Evolutionary conservation across 2,329 filamentous ascomycete species (phyloP).

Genomic region (Hymenoscyphus scutula): DNA sequence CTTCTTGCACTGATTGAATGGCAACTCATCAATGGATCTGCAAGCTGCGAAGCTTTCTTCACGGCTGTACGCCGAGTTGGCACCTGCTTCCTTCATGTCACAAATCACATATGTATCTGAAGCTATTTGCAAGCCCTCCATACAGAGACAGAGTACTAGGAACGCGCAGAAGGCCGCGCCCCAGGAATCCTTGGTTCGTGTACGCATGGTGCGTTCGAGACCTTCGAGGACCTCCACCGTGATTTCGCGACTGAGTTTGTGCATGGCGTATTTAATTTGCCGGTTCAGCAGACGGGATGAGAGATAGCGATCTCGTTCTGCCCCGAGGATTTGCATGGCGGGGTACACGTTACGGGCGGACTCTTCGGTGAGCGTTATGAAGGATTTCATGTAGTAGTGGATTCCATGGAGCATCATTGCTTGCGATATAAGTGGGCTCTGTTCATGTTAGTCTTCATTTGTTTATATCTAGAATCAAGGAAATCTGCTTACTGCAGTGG

Average conservation of each 20-base stretch:
- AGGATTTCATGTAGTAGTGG: conserved; percentile 29
- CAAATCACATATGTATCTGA: conserved; percentile 26
- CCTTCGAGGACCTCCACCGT: conserved; percentile 23
- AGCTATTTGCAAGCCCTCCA: conserved; percentile 27
- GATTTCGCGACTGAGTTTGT: conserved; percentile 24
- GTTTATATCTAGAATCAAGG: not conserved
- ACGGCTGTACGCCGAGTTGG: conserved; percentile 14
- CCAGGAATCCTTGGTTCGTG: conserved; percentile 27
- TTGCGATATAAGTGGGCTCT: conserved; percentile 15
- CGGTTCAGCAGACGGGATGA: conserved; percentile 30
- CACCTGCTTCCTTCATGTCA: conserved; percentile 21
- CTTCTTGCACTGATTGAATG: conserved; percentile 24
- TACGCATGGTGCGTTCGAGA: conserved; percentile 25
- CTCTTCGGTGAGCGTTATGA: conserved; percentile 25
- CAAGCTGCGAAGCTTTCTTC: conserved; percentile 23
- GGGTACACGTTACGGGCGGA: conserved; percentile 20
- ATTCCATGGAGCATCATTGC: conserved; percentile 29
- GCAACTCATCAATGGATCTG: conserved; percentile 21
- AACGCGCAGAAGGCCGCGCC: conserved; percentile 27
- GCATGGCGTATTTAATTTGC: conserved; percentile 29
- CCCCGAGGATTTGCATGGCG: conserved; percentile 8
- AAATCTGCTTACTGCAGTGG: conserved; percentile 18
- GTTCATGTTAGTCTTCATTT: not conserved
- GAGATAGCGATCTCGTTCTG: conserved; percentile 16
- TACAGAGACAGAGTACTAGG: conserved; percentile 29